Percentiles rank a stretch among this genome's conserved stretches.
Conservation (phyloP, 2,329 filamentous ascomycete species). For the Diplodia corticola region DNA sequence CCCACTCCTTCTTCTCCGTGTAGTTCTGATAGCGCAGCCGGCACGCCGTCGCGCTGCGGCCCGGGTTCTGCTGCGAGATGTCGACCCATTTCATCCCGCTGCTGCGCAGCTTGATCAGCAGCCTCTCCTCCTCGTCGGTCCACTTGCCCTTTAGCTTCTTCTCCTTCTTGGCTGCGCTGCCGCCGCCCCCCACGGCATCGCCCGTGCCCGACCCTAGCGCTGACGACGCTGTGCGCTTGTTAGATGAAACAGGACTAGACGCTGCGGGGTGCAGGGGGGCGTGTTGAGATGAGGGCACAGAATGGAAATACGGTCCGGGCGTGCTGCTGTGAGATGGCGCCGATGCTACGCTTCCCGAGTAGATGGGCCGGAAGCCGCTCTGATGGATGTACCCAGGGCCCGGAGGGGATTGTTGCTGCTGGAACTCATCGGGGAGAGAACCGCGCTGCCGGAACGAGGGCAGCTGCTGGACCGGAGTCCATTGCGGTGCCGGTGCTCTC, state of each 20-base stretch:
- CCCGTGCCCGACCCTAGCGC: constrained; percentile 36
- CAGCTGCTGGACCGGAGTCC: constrained; percentile 3
- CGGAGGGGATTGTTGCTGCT: constrained; percentile 31
- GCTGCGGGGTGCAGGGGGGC: constrained; percentile 44
- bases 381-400: constrained; percentile 29
- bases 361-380: constrained; percentile 37
- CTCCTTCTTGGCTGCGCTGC: constrained; percentile 38
- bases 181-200: constrained; percentile 24
- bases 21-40: constrained; percentile 97
- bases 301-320: constrained; percentile 26
- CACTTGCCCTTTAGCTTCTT: constrained; percentile 73
- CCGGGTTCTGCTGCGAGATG: constrained; percentile 86
- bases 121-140: constrained; percentile 88
- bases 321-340: constrained; percentile 23
- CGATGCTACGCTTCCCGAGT: constrained; percentile 29
- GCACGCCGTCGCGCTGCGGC: constrained; percentile 90
- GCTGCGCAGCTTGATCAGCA: constrained; percentile 88
- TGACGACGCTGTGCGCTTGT: constrained; percentile 41
- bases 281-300: not conserved
- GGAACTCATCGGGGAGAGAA: constrained; percentile 37
- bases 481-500: constrained; percentile 4
- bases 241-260: constrained; percentile 26
- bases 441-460: not conserved
- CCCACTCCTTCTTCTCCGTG: constrained; percentile 85
- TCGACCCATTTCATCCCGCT: constrained; percentile 99